These are phyloP conservation scores for Colletotrichum cordylinicola DNA, from an alignment of 2,329 filamentous ascomycete genomes.

Conservation along the genomic window DNA sequence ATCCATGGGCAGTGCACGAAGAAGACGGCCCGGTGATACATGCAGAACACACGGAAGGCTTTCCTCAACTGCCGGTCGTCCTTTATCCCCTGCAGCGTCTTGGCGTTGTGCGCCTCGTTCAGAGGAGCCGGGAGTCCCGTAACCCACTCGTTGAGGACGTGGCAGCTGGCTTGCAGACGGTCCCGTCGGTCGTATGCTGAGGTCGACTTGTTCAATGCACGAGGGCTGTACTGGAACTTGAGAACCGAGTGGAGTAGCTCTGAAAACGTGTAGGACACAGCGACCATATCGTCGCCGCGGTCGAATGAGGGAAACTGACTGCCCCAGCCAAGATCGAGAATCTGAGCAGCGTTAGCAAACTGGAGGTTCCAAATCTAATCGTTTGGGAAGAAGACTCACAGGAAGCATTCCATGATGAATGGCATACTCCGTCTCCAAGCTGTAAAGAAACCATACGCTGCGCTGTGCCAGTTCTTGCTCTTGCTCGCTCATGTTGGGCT, in stretches of 20 bases:
- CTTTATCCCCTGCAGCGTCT: not conserved
- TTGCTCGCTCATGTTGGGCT: not conserved
- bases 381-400: not conserved
- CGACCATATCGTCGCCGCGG: conserved; percentile 10
- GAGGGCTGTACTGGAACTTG: conserved; percentile 12
- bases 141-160: conserved; percentile 6
- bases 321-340: conserved; percentile 6
- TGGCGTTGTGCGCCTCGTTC: not conserved
- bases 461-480: conserved; percentile 1
- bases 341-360: not conserved
- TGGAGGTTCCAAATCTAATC: fast-evolving
- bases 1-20: conserved; percentile 14
- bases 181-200: conserved; percentile 1
- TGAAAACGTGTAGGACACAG: conserved; percentile 6
- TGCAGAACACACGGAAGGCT: conserved; percentile 11
- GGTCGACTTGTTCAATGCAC: not conserved
- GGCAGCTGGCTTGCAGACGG: conserved; percentile 2
- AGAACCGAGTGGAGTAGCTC: conserved; percentile 6
- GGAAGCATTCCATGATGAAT: conserved; percentile 16
- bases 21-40: conserved; percentile 8
- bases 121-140: not conserved
- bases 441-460: conserved; percentile 16
- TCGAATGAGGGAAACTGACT: not conserved
- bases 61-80: not conserved
- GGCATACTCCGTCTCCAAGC: conserved; percentile 3